Conservation (phyloP, 2,329 filamentous ascomycete genomes). For the Colletotrichum simmondsii region DNA sequence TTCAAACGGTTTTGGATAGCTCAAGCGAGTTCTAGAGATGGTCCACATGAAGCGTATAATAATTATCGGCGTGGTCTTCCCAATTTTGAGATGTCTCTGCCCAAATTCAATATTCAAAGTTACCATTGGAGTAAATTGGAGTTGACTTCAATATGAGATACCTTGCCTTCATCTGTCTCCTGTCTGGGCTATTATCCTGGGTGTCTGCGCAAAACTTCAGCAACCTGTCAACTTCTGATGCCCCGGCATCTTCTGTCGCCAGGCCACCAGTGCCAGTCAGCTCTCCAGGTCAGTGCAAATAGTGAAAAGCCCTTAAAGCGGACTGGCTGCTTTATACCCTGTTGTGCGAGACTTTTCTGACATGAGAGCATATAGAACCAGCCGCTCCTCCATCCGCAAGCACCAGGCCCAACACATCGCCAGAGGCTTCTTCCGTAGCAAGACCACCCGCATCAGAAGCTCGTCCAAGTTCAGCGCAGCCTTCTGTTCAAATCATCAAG, state of each 20-base stretch:
- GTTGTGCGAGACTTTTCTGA: not conserved
- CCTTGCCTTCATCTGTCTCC: not conserved
- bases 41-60: not conserved
- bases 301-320: not conserved
- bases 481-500: not conserved
- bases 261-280: not conserved
- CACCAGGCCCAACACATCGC: not conserved
- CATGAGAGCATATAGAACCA: not conserved
- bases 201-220: constrained; percentile 7
- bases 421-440: not conserved
- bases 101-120: not conserved
- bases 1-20: not conserved
- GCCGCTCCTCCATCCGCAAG: not conserved
- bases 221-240: not conserved
- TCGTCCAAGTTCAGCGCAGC: not conserved
- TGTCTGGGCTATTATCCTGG: not conserved
- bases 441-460: not conserved
- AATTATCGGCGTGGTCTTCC: not conserved
- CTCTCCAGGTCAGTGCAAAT: not conserved
- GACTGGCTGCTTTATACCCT: not conserved
- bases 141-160: constrained; percentile 1
- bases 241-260: not conserved
- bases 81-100: not conserved
- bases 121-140: not conserved
- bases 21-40: not conserved